Evolutionary conservation across 345 rosid genomes (phyloP), one percentile per base, ranked within the genome.

Genomic region (Lepidium didymum): DNA sequence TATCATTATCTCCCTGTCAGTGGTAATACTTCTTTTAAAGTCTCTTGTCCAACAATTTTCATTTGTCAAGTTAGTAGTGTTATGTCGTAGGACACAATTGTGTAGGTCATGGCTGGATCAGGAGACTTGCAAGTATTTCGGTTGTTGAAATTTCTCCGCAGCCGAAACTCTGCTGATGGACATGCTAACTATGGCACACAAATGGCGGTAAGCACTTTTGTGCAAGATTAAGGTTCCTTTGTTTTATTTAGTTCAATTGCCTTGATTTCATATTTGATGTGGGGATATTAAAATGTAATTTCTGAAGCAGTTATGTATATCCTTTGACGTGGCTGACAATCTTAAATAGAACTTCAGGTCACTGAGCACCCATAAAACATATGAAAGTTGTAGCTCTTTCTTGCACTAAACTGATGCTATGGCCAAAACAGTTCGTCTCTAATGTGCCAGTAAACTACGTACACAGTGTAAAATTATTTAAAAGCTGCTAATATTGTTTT

Each of bases 41-140:
- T 55, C 19, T 59, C 25, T 4, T 43, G 58, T 68, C 50, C 29
- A 16, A 18, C 45, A 60, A 16, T 11, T 54, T 60, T 37, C 64
- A 40, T 2, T 67, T 36, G 42, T 73, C 34, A 61, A 58, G 47
- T 65, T 55, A 38, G 47, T 63, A 67, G 65, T 57, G 34, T 44
- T 57, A 57, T 50, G 47, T 74, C 10, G 40, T 67, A 54, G 56
- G 69, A 50, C 59, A 62, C 55, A 23, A 68, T 62, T 64, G 69
- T 73, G 61, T 74, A 93, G 98, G 89, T 90, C 68, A 93, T 93
- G 98, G 97, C 97, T 68, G 98, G 97, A 67, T 88, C 97, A 42
- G 97, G 98, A 72, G 87, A 90, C 84, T 81, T 93, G 61, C 85
- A 87, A 75, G 83, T 88, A 42, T 85, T 93, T 75, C 86, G 96